Base-by-base conservation (phyloP, 345 rosid species). In the Gynandropsis gynandra region DNA sequence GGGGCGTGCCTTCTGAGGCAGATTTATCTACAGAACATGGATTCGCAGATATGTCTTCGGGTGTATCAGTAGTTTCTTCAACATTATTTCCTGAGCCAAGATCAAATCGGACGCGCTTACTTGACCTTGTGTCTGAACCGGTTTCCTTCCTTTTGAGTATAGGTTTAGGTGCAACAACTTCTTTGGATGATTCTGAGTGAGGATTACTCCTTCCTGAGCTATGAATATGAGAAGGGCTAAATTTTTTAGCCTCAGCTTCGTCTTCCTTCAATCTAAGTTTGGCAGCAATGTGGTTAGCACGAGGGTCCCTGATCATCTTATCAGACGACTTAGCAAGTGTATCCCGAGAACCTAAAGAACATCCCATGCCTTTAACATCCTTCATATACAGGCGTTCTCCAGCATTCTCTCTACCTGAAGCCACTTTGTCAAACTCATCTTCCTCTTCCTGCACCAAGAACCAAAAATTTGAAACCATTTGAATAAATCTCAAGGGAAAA, bases 381-480 rank as follows among this genome's bases (percentile, higher is more conserved):
- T 64, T 67, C 84, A 82, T 62, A 49, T 72, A 80, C 62, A 80
- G 51, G 41, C 77, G 73, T 13, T 79, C 81, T 34, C 59, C 75
- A 1, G 56, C 67, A 53, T 67, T 61, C 33, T 68, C 92, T 70
- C 66, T 57, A 14, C 95, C 95, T 18, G 68, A 63, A 34, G 96
- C 96, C 31, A 84, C 75, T 72, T 75, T 77, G 61, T 90, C 96
- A 69, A 24, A 87, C 60, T 68, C 72, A 67, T 90, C 96, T 66
- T 90, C 98, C 67, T 90, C 98, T 37, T 76, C 96, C 96, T 90
- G 68, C 64, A 32, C 5, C 36, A 56, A 42, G 42, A 39, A 48
- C 24, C 15, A 58, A 42, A 15, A 13, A 1, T 47, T 46, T n/a
- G 4, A 50, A 48, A 19, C 17, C 48, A 4, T 9, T 16, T n/a